A percentile compares a stretch with the other conserved stretches of the same genome.
phyloP scores from a whole-genome alignment of 768 basidiomycete genomes.

The Pleurotus cornucopiae region DNA sequence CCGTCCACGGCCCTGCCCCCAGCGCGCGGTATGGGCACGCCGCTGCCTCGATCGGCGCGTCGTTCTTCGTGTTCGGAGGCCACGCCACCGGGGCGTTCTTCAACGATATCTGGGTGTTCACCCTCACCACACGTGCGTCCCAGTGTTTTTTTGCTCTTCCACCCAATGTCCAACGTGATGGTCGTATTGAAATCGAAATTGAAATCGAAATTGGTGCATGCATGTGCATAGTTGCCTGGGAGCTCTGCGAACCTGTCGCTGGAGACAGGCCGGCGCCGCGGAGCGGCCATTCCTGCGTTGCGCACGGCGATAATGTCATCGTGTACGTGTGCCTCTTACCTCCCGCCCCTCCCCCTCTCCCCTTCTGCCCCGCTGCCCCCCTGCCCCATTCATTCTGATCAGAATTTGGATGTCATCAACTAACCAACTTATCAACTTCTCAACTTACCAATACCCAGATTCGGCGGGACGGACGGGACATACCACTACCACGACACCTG shows the following conservation, averaged over 20 bases:
- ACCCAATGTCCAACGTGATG: no score
- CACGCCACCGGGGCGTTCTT: slow-evolving; percentile 93
- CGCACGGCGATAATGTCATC: slow-evolving; percentile 77
- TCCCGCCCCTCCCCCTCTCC: no score
- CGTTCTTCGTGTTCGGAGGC: slow-evolving; percentile 94
- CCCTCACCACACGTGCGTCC: slow-evolving; percentile 84
- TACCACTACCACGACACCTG: no score
- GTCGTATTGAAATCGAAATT: no score
- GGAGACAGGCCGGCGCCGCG: slow-evolving; percentile 70
- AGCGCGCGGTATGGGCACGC: slow-evolving; percentile 94
- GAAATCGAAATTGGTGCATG: no score
- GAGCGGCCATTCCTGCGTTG: slow-evolving; percentile 89
- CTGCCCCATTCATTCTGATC: no score
- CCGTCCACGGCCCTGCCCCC: slow-evolving; percentile 72
- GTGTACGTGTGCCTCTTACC: slow-evolving; percentile 46
- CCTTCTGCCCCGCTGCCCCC: no score
- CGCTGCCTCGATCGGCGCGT: slow-evolving; percentile 84
- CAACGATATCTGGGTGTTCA: slow-evolving; percentile 94
- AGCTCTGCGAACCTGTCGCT: slow-evolving; percentile 58
- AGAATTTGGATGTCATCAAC: no score
- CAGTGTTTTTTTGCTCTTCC: background rate
- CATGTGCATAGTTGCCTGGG: slow-evolving; percentile 37
- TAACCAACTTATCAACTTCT: no score
- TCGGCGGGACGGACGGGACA: no score
- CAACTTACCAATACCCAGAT: no score